A percentile compares a stretch with the other conserved stretches of the same genome.
phyloP scores from a whole-genome alignment of 2,329 filamentous ascomycete genomes.

The Fusarium penzigii region DNA sequence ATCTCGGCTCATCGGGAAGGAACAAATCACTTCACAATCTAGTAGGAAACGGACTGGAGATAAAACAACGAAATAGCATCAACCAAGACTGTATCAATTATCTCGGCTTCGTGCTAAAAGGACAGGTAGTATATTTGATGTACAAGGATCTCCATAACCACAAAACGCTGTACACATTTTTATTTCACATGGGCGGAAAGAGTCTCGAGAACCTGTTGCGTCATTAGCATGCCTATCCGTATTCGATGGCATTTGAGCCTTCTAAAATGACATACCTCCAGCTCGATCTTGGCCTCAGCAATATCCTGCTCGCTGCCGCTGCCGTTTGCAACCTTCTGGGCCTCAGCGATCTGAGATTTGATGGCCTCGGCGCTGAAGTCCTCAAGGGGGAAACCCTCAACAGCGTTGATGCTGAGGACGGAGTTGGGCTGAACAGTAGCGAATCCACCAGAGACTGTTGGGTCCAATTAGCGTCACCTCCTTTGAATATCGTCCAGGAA shows the following conservation, averaged over 20 bases:
- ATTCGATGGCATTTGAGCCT: slow-evolving; percentile 2
- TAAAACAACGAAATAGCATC: slow-evolving; percentile 26
- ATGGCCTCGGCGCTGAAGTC: slow-evolving; percentile 95
- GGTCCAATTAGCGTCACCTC: slow-evolving; percentile 20
- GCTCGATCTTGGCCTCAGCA: slow-evolving; percentile 97
- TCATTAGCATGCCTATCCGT: slow-evolving; percentile 37
- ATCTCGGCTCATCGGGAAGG: background rate
- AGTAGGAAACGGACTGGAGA: slow-evolving; percentile 9
- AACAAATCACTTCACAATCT: slow-evolving; percentile 18
- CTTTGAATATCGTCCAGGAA: slow-evolving; percentile 1
- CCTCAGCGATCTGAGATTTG: slow-evolving; percentile 86
- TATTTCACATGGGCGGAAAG: slow-evolving; percentile 82
- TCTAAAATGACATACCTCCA: slow-evolving; percentile 68
- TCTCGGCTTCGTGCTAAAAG: slow-evolving; percentile 36
- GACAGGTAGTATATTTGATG: slow-evolving; percentile 41
- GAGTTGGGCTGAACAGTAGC: slow-evolving; percentile 96
- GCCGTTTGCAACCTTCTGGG: slow-evolving; percentile 90
- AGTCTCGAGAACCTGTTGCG: slow-evolving; percentile 73
- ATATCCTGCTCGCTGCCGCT: slow-evolving; percentile 95
- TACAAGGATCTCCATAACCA: slow-evolving; percentile 43
- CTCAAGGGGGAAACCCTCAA: slow-evolving; percentile 91
- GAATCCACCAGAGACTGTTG: slow-evolving; percentile 89
- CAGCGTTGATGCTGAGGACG: slow-evolving; percentile 94
- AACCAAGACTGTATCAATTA: slow-evolving; percentile 39
- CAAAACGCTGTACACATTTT: slow-evolving; percentile 52